Evolutionary conservation across 139 green algal genomes (phyloP).

Genomic region (Pleodorina starrii): DNA sequence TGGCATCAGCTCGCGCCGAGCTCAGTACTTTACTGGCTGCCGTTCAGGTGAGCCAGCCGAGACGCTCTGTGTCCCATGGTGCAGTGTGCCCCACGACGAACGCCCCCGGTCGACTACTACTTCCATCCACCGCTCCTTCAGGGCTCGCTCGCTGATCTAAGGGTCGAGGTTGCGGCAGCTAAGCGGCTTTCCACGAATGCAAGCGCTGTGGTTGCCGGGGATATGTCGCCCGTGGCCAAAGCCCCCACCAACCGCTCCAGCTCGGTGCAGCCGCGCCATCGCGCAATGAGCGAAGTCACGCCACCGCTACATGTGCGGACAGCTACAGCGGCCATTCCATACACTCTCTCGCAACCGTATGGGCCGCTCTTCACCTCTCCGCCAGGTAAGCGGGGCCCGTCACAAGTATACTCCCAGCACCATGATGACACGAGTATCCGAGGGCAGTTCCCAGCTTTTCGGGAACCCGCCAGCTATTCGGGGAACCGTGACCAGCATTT

Average conservation of each 20-base stretch:
- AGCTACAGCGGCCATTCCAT: not conserved
- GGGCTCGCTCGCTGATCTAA: constrained; percentile 50
- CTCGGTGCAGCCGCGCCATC: constrained; percentile 1
- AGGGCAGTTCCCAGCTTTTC: no score
- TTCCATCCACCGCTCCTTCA: not conserved
- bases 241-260: not conserved
- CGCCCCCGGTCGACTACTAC: no score
- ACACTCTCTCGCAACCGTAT: not conserved
- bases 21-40: constrained; percentile 51
- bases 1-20: constrained; percentile 32
- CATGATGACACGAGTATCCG: no score
- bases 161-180: constrained; percentile 52
- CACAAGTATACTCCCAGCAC: not conserved
- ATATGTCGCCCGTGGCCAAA: constrained; percentile 30
- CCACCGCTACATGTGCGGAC: not conserved
- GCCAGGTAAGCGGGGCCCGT: not conserved
- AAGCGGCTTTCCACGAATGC: constrained; percentile 55
- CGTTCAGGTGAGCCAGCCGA: constrained; percentile 48
- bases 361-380: constrained; percentile 2
- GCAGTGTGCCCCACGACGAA: no score
- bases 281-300: not conserved
- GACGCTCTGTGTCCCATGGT: no score
- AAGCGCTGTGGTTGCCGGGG: constrained; percentile 30
- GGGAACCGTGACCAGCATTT: no score
- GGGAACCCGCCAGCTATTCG: no score